A percentile compares a stretch with the other conserved stretches of the same genome.
These are phyloP conservation scores for Tolypocladium endophyticum DNA, from an alignment of 2,329 filamentous ascomycete species.

Conservation along the genomic window DNA sequence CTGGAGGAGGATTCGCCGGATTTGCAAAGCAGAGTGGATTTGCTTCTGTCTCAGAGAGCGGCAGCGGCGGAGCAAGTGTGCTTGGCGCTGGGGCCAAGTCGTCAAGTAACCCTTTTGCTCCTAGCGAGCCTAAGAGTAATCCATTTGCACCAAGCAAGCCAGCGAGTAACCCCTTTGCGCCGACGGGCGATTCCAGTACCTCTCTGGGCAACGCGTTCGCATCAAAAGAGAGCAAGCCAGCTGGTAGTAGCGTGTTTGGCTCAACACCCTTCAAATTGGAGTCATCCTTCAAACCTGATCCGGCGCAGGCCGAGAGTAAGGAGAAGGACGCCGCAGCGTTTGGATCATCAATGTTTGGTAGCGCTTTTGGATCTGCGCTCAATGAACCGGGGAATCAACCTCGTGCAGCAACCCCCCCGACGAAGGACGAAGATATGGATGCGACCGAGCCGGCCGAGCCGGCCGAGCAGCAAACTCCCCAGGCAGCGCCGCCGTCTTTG, in stretches of 20 bases:
- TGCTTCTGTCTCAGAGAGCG: slow-evolving; percentile 30
- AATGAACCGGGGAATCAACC: slow-evolving; percentile 32
- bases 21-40: slow-evolving; percentile 48
- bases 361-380: slow-evolving; percentile 48
- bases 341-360: slow-evolving; percentile 48
- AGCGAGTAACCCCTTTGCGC: slow-evolving; percentile 19
- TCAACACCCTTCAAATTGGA: slow-evolving; percentile 55
- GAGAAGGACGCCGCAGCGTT: slow-evolving; percentile 31
- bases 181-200: slow-evolving; percentile 3
- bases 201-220: slow-evolving; percentile 16
- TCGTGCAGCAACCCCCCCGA: slow-evolving; percentile 18
- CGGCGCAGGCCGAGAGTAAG: slow-evolving; percentile 47
- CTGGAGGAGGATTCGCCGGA: slow-evolving; percentile 40
- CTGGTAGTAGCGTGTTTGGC: slow-evolving; percentile 27
- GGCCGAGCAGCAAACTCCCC: slow-evolving; percentile 22
- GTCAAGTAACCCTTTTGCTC: slow-evolving; percentile 20
- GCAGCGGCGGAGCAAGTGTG: slow-evolving; percentile 20
- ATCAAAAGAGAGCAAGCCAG: slow-evolving; percentile 15
- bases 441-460: slow-evolving; percentile 19
- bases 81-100: slow-evolving; percentile 29
- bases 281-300: slow-evolving; percentile 57
- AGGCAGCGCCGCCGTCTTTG: slow-evolving; percentile 24
- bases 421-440: slow-evolving; percentile 46
- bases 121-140: slow-evolving; percentile 7
- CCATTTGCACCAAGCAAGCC: slow-evolving; percentile 13